Conservation (phyloP, 225 moss, liverwort and hornwort species). For the Bryum argenteum region DNA sequence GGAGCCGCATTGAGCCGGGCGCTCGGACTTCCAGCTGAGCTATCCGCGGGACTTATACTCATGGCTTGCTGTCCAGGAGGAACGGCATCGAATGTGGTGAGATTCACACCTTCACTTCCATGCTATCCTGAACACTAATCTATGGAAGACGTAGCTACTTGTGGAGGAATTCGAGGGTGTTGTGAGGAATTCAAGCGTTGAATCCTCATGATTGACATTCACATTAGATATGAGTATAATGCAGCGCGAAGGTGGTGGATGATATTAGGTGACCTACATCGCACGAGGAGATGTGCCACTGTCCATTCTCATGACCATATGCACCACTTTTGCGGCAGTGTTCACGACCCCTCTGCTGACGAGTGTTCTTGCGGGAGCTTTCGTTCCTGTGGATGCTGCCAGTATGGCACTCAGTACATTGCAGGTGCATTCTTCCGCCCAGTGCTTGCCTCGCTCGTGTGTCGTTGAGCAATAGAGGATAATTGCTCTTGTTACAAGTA, state of each 20-base stretch:
- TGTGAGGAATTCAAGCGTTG: too few relatives aligned
- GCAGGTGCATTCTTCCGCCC: slow-evolving; percentile 40
- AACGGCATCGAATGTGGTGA: slow-evolving; percentile 71
- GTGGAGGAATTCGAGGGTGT: too few relatives aligned
- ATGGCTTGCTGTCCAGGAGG: slow-evolving; percentile 69
- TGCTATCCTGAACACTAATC: background rate
- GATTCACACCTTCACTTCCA: background rate
- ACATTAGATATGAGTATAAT: too few relatives aligned
- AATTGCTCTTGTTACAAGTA: slow-evolving; percentile 3
- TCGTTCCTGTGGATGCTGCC: slow-evolving; percentile 64
- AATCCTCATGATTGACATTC: too few relatives aligned
- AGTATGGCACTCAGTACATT: slow-evolving; percentile 63
- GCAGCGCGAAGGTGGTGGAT: slow-evolving; percentile 26
- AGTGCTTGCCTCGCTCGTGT: background rate
- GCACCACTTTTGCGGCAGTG: slow-evolving; percentile 71
- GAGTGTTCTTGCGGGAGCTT: slow-evolving; percentile 54
- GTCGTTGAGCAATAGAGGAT: background rate
- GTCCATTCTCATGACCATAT: slow-evolving; percentile 71
- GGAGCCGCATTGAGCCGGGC: slow-evolving; percentile 52
- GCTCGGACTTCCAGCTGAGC: slow-evolving; percentile 54
- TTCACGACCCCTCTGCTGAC: slow-evolving; percentile 60
- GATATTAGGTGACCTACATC: slow-evolving; percentile 64
- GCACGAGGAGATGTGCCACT: slow-evolving; percentile 71
- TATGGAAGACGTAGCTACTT: background rate
- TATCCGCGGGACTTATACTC: slow-evolving; percentile 64